Percentiles rank a stretch among this genome's conserved stretches.
These are phyloP conservation scores for Lodderomyces orthopsilosis DNA, from an alignment of 1,139 yeast species.

Conservation along the genomic window DNA sequence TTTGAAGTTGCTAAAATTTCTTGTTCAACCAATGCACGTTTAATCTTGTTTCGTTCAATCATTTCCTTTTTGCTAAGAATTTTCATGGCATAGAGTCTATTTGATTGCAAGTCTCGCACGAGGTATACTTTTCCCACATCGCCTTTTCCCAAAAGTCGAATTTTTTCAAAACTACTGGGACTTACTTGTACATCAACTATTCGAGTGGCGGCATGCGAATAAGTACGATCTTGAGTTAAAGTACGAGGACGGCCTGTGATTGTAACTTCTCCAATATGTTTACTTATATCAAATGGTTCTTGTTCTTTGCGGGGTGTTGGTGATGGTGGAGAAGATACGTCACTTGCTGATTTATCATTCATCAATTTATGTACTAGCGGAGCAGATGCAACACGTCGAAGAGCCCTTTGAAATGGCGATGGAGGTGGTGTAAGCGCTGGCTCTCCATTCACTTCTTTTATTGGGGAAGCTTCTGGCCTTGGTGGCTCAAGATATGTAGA, in stretches of 20 bases:
- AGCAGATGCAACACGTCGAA: constrained; percentile 79
- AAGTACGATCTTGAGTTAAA: constrained; percentile 57
- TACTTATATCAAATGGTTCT: constrained; percentile 38
- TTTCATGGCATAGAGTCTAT: constrained; percentile 87
- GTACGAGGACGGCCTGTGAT: constrained; percentile 49
- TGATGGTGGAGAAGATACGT: constrained; percentile 1
- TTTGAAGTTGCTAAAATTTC: constrained; percentile 93
- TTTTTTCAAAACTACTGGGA: constrained; percentile 84
- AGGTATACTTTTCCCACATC: constrained; percentile 96
- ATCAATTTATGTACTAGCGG: constrained; percentile 54
- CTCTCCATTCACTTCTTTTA: neutral
- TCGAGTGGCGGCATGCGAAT: constrained; percentile 69
- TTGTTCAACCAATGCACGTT: constrained; percentile 93
- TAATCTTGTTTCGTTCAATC: constrained; percentile 92
- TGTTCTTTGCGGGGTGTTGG: constrained; percentile 8
- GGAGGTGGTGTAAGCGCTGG: constrained; percentile 16
- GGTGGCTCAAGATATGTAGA: neutral
- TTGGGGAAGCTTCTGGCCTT: neutral
- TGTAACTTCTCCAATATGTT: constrained; percentile 55
- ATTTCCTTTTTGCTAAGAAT: constrained; percentile 86
- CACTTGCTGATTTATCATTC: constrained; percentile 21
- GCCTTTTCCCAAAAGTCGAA: constrained; percentile 87
- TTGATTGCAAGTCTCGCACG: constrained; percentile 76
- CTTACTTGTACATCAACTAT: constrained; percentile 77
- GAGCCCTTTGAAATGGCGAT: constrained; percentile 48